Conservation (phyloP, 306 rosid species). For the Lotus japonicus region DNA sequence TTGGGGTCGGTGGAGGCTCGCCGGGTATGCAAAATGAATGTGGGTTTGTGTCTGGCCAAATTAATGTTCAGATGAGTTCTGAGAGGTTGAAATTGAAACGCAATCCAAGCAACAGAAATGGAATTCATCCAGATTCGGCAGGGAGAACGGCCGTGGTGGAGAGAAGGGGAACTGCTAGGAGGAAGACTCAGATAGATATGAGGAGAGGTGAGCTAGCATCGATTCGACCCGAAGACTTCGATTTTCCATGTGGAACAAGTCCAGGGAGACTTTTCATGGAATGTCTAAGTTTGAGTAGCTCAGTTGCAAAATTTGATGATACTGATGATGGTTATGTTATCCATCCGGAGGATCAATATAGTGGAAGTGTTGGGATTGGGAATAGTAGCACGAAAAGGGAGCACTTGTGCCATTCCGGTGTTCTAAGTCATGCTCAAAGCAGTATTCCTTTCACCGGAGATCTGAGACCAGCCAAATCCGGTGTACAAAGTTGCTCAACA, state of each 20-base stretch:
- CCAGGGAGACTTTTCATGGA: constrained; percentile 86
- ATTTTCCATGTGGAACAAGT: constrained; percentile 65
- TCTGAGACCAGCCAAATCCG: constrained; percentile 29
- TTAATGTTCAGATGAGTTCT: constrained; percentile 24
- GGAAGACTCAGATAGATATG: constrained; percentile 37
- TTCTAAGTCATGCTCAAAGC: constrained; percentile 34
- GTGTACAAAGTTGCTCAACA: constrained; percentile 33
- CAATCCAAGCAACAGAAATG: constrained; percentile 33
- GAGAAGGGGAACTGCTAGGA: constrained; percentile 33
- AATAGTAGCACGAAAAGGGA: constrained; percentile 40
- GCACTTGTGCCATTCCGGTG: constrained; percentile 29
- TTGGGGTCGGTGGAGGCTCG: constrained; percentile 30
- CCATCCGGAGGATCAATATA: constrained; percentile 38
- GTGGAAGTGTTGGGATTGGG: constrained; percentile 29
- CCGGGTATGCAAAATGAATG: constrained; percentile 22
- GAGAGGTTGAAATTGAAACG: constrained; percentile 48
- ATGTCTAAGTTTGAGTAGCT: constrained; percentile 69
- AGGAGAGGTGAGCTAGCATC: constrained; percentile 44
- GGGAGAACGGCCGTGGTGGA: constrained; percentile 24
- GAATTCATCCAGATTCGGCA: constrained; percentile 17
- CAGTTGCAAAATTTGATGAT: constrained; percentile 49
- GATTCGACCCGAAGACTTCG: constrained; percentile 51
- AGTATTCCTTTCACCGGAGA: constrained; percentile 38
- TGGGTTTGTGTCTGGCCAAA: constrained; percentile 24
- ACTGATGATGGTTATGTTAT: constrained; percentile 28